Base-by-base conservation (phyloP, 2,329 filamentous ascomycete genomes). In the Shiraia bambusicola region DNA sequence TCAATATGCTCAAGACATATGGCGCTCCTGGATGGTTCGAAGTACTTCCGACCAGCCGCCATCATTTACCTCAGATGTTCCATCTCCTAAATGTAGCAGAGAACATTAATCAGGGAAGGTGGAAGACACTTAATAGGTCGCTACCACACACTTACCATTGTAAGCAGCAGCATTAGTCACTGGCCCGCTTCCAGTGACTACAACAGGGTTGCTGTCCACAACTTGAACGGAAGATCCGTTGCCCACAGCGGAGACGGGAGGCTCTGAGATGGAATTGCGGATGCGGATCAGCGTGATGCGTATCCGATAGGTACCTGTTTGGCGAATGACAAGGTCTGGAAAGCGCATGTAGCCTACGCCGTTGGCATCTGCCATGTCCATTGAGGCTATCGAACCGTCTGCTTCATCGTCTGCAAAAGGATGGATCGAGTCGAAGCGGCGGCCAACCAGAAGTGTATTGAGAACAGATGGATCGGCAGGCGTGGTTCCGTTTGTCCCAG, bases 311-410 rank as follows among this genome's bases (percentile, higher is more conserved):
- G 58, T 66, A 29, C 66, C 66, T 28, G 61, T 54, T 45, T 67
- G 65, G 13, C 63, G 59, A 30, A 69, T 65, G 32, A 52, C 41
- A 26, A 69, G 66, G 13, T 63, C 61, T 19, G 65, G 59, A 39
- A 69, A 69, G 42, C 56, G 58, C 54, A 69, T 66, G 41, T 68
- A 68, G 17, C 66, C 66, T 7, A 69, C 61, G 10, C 65, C 66
- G 14, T 57, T 50, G 3, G 65, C 50, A 12, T 67, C 61, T 25
- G 59, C 58, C 50, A 65, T 63, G 14, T 66, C 65, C 59, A 67
- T 65, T 13, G 62, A 66, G n/a, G 56, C 56, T 31, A 64, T 64
- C 9, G 52, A 61, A 14, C 62, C 65, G 28, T 67, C 64, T 6
- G 62, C 62, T 50, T 66, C 63, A 15, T 67, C 66, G 28, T 67